A percentile compares a stretch with the other conserved stretches of the same genome.
These are phyloP conservation scores for Nicotiana knightiana DNA, from an alignment of 257 asterid species.

Conservation along the genomic window DNA sequence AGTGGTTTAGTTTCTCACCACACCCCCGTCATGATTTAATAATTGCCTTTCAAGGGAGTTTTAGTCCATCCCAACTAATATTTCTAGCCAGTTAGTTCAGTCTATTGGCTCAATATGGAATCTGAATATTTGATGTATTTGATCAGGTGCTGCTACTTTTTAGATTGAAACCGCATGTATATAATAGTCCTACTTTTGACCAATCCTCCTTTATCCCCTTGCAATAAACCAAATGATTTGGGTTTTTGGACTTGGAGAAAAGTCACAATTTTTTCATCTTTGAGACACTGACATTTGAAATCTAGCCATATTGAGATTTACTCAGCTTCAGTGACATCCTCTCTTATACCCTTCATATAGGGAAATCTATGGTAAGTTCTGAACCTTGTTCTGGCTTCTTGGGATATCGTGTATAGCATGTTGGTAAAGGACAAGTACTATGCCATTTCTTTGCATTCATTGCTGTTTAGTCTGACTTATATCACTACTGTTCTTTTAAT, in stretches of 20 bases:
- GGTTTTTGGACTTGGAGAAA: not conserved
- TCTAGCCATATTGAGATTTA: not conserved
- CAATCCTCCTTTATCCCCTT: not conserved
- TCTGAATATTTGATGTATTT: not conserved
- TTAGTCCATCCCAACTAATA: not conserved
- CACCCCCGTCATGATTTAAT: not conserved
- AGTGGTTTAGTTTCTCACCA: not conserved
- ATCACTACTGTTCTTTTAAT: not conserved
- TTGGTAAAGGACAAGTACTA: not conserved
- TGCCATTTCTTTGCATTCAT: not conserved
- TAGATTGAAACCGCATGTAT: not conserved
- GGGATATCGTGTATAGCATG: not conserved
- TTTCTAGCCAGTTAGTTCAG: not conserved
- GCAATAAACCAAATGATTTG: not conserved
- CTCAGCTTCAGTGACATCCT: not conserved
- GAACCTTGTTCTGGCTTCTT: not conserved
- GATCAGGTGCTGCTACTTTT: not conserved
- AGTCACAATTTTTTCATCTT: not conserved
- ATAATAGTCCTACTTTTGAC: not conserved
- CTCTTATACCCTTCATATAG: not conserved
- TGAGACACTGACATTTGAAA: not conserved
- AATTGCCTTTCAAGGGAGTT: slow-evolving; percentile 3
- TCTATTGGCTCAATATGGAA: not conserved
- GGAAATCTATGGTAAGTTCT: not conserved
- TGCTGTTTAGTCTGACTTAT: slow-evolving; percentile 1